Conservation (phyloP, 495 filamentous ascomycete species). For the Lasiosphaeriaceae sp. region DNA sequence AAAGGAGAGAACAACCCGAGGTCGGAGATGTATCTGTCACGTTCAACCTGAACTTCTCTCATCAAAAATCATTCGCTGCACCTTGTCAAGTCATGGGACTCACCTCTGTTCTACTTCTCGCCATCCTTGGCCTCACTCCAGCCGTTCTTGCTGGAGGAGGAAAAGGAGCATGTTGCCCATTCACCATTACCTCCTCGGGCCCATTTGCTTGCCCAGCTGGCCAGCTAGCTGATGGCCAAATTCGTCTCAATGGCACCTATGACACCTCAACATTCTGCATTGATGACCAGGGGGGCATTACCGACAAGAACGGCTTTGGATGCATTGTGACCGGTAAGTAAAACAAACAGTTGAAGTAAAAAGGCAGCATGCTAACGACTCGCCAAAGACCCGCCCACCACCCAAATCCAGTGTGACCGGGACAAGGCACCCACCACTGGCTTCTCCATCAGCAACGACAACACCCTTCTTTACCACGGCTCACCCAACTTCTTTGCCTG, state of each 20-base stretch:
- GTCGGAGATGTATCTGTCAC: no score
- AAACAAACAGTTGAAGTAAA: no score
- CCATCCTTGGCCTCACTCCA: no score
- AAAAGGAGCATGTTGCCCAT: background rate
- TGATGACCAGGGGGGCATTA: background rate
- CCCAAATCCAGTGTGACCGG: constrained; percentile 4
- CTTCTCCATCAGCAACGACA: background rate
- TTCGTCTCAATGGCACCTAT: constrained; percentile 5
- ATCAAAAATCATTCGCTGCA: no score
- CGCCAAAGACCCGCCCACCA: background rate
- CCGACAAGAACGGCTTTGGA: background rate
- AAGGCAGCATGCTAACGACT: no score
- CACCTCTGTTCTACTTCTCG: no score
- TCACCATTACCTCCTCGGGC: constrained; percentile 1
- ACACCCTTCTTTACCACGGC: constrained; percentile 1
- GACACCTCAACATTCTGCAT: constrained; percentile 1
- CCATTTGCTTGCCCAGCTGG: constrained; percentile 1
- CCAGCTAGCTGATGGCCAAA: constrained; percentile 4
- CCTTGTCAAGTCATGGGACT: no score
- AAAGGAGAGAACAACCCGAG: no score
- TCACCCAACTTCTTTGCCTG: constrained; percentile 4
- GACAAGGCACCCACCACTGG: background rate
- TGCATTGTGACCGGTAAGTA: background rate
- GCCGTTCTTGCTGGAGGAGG: no score
- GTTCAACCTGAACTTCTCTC: no score